Evolutionary conservation across 352 stramenopile genomes (phyloP).

Genomic region (Pythium utonaiense): DNA sequence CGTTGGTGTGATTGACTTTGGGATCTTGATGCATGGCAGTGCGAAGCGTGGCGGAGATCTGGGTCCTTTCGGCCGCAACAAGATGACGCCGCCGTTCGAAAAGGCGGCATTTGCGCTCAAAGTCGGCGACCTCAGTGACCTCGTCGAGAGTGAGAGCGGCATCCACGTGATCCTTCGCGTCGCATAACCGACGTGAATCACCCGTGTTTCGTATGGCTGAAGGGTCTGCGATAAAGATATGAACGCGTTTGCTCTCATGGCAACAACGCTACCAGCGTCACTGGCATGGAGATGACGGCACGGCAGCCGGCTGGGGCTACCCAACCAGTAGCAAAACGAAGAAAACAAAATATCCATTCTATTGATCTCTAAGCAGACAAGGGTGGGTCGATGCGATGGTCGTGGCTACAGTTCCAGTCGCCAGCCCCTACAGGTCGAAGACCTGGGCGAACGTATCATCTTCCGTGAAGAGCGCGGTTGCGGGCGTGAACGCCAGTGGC

Average conservation of each 20-base stretch:
- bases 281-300: background rate
- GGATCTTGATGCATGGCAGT: conserved; percentile 24
- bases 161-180: conserved; percentile 96
- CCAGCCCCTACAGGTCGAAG: conserved; percentile 70
- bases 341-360: conserved; percentile 28
- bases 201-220: no score
- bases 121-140: conserved; percentile 91
- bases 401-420: conserved; percentile 16
- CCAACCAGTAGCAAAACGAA: background rate
- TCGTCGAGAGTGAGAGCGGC: conserved; percentile 95
- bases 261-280: background rate
- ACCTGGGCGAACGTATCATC: conserved; percentile 58
- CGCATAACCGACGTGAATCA: conserved; percentile 43
- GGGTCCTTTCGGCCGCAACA: conserved; percentile 83
- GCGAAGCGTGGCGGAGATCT: conserved; percentile 91
- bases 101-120: conserved; percentile 89
- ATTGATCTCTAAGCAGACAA: conserved; percentile 24
- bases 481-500: conserved; percentile 65
- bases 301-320: background rate
- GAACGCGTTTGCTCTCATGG: background rate
- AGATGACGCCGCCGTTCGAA: conserved; percentile 93
- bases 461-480: conserved; percentile 57
- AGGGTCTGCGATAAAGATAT: conserved; percentile 5
- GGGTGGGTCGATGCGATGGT: background rate
- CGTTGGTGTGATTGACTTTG: background rate